Evolutionary conservation across 495 filamentous ascomycete genomes (phyloP).

Genomic region (Schizothecium vesticola): DNA sequence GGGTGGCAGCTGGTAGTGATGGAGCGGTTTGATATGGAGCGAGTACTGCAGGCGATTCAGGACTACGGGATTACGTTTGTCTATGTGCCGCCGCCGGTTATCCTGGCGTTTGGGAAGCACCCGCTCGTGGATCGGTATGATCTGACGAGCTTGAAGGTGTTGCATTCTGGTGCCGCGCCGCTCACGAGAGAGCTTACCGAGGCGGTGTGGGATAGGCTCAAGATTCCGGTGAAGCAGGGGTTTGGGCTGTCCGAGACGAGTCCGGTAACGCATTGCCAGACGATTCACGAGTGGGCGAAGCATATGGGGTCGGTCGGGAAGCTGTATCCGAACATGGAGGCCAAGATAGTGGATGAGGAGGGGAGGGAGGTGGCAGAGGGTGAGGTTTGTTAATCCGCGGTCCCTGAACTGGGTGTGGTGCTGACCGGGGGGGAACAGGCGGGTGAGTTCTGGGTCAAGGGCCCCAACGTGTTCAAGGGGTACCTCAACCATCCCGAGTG

Average conservation of each 20-base stretch:
- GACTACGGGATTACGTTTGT: conserved; percentile 67
- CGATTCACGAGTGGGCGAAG: conserved; percentile 71
- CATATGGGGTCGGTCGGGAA: conserved; percentile 76
- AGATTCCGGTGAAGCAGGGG: conserved; percentile 62
- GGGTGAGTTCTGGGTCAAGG: conserved; percentile 73
- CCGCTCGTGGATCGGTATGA: conserved; percentile 74
- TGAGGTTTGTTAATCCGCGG: conserved; percentile 11
- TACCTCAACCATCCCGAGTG: conserved; percentile 67
- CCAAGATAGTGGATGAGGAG: conserved; percentile 68
- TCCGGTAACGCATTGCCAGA: conserved; percentile 52
- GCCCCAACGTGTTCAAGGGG: conserved; percentile 69
- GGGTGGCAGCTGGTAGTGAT: conserved; percentile 73
- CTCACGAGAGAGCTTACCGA: conserved; percentile 78
- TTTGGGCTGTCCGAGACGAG: conserved; percentile 54
- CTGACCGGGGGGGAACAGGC: conserved; percentile 27
- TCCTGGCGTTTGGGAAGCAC: conserved; percentile 74
- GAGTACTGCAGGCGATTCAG: conserved; percentile 72
- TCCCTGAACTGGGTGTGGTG: background rate
- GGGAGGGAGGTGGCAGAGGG: conserved; percentile 56
- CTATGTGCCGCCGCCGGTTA: conserved; percentile 81
- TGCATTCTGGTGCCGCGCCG: conserved; percentile 88
- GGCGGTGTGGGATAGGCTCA: conserved; percentile 66
- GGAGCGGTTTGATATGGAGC: conserved; percentile 76
- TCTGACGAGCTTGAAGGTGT: conserved; percentile 69
- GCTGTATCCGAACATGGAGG: conserved; percentile 73